Base-by-base conservation (phyloP, 2,329 filamentous ascomycete genomes). In the Emergomyces orientalis region DNA sequence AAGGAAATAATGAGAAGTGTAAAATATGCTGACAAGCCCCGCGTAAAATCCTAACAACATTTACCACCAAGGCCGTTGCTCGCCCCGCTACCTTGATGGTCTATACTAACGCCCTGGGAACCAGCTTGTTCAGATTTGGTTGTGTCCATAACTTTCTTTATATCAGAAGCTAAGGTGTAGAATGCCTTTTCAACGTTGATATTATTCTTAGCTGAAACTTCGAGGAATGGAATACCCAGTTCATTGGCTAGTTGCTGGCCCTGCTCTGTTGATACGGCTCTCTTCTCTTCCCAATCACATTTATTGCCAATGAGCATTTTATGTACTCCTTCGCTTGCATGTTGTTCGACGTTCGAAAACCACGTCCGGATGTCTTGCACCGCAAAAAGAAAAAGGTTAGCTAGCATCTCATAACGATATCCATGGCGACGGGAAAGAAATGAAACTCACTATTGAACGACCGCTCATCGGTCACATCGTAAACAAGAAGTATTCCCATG, bases 281-380 rank as follows among this genome's bases (percentile, higher is more conserved):
- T 88, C 84, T 97, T 97, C 80, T 99, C 94, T 79, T 97, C 94
- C 94, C 94, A 97, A 79, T 99, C 94, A 80, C 94, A 99, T 81
- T 99, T 99, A 85, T 99, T 99, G 76, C 94, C 94, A 70, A 99
- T 97, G 69, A 99, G 85, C 74, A 99, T 97, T 84, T 97, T 99
- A 86, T 97, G 97, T 74, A 99, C 94, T 72, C 94, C 94, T 80
- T 97, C 94, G 71, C 91, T 96, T 64, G 94, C 94, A 80, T 99
- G 92, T 78, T 96, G 92, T 77, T 97, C 92, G 70, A 97, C 92
- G 79, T 99, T 97, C 74, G 92, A 92, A 81, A 99, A 99, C 94
- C 94, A 99, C 69, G 94, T 97, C 73, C 92, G 89, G 77, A 99
- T 99, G 80, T 99, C 94, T 97, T 56, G 1, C 8, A 22, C 5